Conservation (phyloP, 108 stramenopile genomes). For the Nitzschia sp. region DNA sequence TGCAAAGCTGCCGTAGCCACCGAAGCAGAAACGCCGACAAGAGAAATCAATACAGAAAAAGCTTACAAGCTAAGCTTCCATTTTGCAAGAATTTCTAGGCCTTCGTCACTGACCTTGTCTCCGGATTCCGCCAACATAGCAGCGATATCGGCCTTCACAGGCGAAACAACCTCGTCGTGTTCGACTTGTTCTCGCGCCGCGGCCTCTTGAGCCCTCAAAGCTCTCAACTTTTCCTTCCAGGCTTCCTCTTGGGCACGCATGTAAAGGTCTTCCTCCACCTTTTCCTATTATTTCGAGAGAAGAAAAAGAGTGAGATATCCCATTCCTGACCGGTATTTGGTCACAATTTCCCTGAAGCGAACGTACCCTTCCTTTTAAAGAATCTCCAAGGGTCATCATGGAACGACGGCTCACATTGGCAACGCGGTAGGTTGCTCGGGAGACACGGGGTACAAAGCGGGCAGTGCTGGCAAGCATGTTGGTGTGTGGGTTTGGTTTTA, state of each 20-base stretch:
- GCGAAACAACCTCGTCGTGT: constrained; percentile 28
- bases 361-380: constrained; percentile 21
- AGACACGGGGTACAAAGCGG: constrained; percentile 4
- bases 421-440: constrained; percentile 4
- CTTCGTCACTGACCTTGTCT: constrained; percentile 36
- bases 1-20: too few relatives aligned
- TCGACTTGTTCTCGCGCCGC: constrained; percentile 12
- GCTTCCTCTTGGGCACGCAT: constrained; percentile 44
- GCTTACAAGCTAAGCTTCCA: constrained; percentile 39
- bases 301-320: neutral
- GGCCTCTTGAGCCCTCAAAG: constrained; percentile 32
- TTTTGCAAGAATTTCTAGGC: constrained; percentile 41
- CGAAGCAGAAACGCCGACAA: too few relatives aligned
- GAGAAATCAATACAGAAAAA: neutral
- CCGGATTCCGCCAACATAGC: constrained; percentile 28
- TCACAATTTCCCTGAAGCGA: neutral
- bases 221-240: constrained; percentile 42
- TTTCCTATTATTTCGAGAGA: constrained; percentile 31
- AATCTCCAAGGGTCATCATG: constrained; percentile 23
- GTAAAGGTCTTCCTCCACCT: constrained; percentile 52
- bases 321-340: neutral
- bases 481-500: neutral
- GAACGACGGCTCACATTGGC: constrained; percentile 5
- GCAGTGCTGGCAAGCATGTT: constrained; percentile 9
- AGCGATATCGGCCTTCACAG: constrained; percentile 29